phyloP scores from a whole-genome alignment of 352 stramenopile species.

The Globisporangium apiculatum region DNA sequence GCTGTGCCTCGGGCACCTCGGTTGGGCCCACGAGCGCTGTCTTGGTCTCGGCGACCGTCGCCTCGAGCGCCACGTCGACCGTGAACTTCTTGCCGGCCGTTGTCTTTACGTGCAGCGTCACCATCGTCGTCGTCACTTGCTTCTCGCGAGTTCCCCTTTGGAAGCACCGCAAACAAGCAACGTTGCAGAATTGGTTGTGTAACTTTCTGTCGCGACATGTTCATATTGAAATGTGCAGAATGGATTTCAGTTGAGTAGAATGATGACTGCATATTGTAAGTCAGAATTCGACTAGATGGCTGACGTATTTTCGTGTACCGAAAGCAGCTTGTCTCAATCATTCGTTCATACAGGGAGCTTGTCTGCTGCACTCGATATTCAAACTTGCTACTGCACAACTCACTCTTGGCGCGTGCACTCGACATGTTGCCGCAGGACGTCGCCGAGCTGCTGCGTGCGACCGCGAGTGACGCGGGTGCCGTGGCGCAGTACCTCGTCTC shows the following conservation, averaged over 20 bases:
- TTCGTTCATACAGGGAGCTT: no score
- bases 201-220: neutral
- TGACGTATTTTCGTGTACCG: no score
- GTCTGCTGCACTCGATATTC: no score
- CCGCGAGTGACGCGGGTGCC: slow-evolving; percentile 46
- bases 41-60: slow-evolving; percentile 74
- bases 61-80: slow-evolving; percentile 64
- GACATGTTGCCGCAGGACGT: slow-evolving; percentile 24
- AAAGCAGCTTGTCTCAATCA: no score
- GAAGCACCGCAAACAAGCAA: no score
- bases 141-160: neutral
- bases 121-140: slow-evolving; percentile 24
- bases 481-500: slow-evolving; percentile 52
- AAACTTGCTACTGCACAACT: no score
- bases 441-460: slow-evolving; percentile 51
- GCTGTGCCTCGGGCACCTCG: slow-evolving; percentile 62
- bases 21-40: slow-evolving; percentile 56
- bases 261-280: neutral
- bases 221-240: neutral
- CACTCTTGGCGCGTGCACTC: no score
- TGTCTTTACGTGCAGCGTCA: slow-evolving; percentile 79
- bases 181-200: neutral
- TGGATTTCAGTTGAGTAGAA: neutral
- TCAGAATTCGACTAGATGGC: neutral
- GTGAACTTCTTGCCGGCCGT: slow-evolving; percentile 74